Conservation (phyloP, 1,284 basidiomycete genomes). For the Mycosarcoma maydis region DNA sequence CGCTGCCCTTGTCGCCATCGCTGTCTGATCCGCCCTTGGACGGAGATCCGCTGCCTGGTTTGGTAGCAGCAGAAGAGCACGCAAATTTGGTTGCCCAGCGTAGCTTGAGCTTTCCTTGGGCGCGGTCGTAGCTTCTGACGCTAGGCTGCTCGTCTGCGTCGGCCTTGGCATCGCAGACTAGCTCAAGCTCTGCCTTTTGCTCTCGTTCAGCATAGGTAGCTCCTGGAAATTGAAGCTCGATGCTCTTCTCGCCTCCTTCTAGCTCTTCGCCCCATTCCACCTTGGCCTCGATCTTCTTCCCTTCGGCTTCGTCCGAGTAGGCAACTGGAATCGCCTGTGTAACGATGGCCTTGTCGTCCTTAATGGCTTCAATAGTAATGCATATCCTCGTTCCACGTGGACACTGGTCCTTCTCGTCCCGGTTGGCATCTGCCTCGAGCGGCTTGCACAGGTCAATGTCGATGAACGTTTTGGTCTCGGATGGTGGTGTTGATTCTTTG, state of each 20-base stretch:
- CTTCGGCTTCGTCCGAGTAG: slow-evolving; percentile 39
- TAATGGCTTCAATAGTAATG: slow-evolving; percentile 49
- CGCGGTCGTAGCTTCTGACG: slow-evolving; percentile 37
- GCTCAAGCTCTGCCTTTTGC: slow-evolving; percentile 45
- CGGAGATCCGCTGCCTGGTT: slow-evolving; percentile 26
- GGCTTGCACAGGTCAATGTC: slow-evolving; percentile 50
- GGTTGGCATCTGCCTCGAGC: slow-evolving; percentile 24
- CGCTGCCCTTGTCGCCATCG: slow-evolving; percentile 7
- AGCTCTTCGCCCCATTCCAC: slow-evolving; percentile 40
- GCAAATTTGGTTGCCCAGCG: slow-evolving; percentile 50
- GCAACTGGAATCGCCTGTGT: slow-evolving; percentile 52
- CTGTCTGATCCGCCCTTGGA: slow-evolving; percentile 19
- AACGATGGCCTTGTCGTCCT: slow-evolving; percentile 41
- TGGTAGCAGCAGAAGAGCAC: slow-evolving; percentile 26
- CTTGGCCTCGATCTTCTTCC: slow-evolving; percentile 40
- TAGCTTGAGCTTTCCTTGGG: slow-evolving; percentile 40
- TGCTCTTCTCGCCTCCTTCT: slow-evolving; percentile 45
- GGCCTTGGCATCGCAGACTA: slow-evolving; percentile 47
- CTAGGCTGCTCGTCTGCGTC: slow-evolving; percentile 35
- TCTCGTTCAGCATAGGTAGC: slow-evolving; percentile 33
- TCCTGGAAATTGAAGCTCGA: slow-evolving; percentile 39
- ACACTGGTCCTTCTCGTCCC: slow-evolving; percentile 44
- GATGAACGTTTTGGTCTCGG: slow-evolving; percentile 39
- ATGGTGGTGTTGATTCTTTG: slow-evolving; percentile 39
- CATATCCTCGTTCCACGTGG: slow-evolving; percentile 50